phyloP scores from a whole-genome alignment of 2,329 filamentous ascomycete species.

The Ophiostoma sp. region DNA sequence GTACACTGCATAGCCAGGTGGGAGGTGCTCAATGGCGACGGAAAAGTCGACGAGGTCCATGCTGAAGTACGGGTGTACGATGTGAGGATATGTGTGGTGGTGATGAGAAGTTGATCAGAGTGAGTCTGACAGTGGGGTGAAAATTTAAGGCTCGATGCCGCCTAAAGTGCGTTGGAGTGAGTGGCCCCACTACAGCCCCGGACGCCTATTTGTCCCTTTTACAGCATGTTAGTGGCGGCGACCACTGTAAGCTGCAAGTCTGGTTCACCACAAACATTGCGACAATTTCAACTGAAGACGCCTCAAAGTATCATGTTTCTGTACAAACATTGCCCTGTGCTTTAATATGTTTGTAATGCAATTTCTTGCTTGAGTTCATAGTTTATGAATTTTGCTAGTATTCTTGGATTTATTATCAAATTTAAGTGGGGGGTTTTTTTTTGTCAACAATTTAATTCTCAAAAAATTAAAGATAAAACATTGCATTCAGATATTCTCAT shows the following conservation, averaged over 20 bases:
- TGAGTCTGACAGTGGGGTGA: constrained; percentile 1
- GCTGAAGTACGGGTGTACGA: not conserved
- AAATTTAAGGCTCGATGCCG: constrained; percentile 7
- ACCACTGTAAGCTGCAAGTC: not conserved
- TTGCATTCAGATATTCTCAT: too few species aligned
- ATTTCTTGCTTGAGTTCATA: too few species aligned
- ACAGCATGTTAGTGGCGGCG: not conserved
- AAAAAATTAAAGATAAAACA: too few species aligned
- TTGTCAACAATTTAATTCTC: too few species aligned
- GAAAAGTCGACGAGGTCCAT: constrained; percentile 46
- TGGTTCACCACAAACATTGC: too few species aligned
- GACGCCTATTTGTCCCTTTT: not conserved
- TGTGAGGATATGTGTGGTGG: not conserved
- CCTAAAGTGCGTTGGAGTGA: not conserved
- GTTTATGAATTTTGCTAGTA: too few species aligned
- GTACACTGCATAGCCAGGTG: constrained; percentile 66
- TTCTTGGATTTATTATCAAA: too few species aligned
- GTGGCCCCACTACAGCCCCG: not conserved
- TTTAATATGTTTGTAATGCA: too few species aligned
- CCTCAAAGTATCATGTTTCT: too few species aligned
- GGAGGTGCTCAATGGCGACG: constrained; percentile 73
- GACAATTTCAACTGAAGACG: too few species aligned
- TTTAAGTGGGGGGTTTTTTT: too few species aligned
- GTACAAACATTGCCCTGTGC: too few species aligned
- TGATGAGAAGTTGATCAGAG: not conserved